Base-by-base conservation (phyloP, 2,329 filamentous ascomycete genomes). In the Pseudocercospora vitis region DNA sequence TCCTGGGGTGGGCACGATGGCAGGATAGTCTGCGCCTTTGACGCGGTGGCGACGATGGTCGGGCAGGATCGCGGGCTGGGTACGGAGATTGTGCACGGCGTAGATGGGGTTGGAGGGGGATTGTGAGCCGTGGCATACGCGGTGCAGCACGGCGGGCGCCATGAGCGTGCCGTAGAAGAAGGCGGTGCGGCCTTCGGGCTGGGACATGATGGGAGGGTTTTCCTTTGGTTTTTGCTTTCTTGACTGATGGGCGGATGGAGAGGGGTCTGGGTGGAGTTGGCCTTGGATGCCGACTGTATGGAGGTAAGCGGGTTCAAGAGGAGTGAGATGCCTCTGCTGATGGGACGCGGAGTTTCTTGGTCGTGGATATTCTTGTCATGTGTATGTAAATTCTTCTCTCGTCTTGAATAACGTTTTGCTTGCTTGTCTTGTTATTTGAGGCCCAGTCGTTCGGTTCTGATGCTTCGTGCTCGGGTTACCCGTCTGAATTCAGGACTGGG, bases 71-170 rank as follows among this genome's bases (percentile, higher is more conserved):
- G 91, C 91, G 0, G 90, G 88, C 0, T 78, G 78, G 68, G 81
- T 58, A 11, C 82, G 82, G 29, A 92, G 75, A 42, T 81, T 71
- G 56, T 69, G 63, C 33, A 58, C 53, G 40, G 57, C 52, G 54
- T 73, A 74, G 67, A 79, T 78, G 58, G 74, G 78, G 70, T 70
- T 77, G 65, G 70, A 80, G 29, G 66, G 81, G 66, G 58, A 78
- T 12, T 74, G 70, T 7, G 74, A 73, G 61, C 84, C 82, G 73
- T 91, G 89, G 71, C 89, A 89, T 37, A 96, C 91, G 28, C 87
- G 87, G 74, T 88, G 87, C 63, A 97, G 89, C 65, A 97, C 85
- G 66, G 87, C 83, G 0, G 87, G 84, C n/a, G 86, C 88, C 91
- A 96, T 96, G 67, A 86, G 72, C 21, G 82, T 85, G 60, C 79